Evolutionary conservation across 495 filamentous ascomycete species (phyloP).

Genomic region (Lophiotrema nucula): DNA sequence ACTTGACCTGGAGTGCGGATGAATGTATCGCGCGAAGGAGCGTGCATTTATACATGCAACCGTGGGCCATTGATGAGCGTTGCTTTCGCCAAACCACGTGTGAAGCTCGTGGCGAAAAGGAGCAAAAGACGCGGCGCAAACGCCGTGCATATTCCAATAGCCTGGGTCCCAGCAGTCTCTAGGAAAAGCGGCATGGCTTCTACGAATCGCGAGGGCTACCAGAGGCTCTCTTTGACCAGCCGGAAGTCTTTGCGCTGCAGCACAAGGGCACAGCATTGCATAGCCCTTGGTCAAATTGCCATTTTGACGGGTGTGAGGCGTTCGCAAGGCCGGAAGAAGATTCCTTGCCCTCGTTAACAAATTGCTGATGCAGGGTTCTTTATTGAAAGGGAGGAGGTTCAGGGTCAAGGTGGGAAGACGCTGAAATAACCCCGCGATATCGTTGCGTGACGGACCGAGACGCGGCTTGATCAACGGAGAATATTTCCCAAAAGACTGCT

Average conservation of each 20-base stretch:
- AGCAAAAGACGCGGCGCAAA: neutral
- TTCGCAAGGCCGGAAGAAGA: neutral
- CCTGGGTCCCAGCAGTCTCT: no score
- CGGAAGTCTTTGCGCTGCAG: neutral
- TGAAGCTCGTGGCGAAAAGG: conserved; percentile 9
- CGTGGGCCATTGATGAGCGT: neutral
- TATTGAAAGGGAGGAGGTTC: conserved; percentile 10
- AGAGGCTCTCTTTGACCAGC: neutral
- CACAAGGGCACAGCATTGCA: no score
- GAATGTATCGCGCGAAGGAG: neutral
- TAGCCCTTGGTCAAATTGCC: neutral
- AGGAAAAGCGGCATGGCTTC: no score
- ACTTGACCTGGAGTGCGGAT: conserved; percentile 16
- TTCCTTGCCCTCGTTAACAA: neutral
- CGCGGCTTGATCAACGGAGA: neutral
- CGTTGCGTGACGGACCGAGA: neutral
- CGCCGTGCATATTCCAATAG: conserved; percentile 13
- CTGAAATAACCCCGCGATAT: no score
- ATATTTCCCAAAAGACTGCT: neutral
- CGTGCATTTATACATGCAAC: neutral
- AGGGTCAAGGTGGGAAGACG: no score
- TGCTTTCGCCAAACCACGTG: conserved; percentile 3
- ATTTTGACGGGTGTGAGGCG: neutral
- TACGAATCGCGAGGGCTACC: no score
- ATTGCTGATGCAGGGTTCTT: conserved; percentile 14